These are phyloP conservation scores for Erysimum cheiri DNA, from an alignment of 441 rosid species.

Conservation along the genomic window DNA sequence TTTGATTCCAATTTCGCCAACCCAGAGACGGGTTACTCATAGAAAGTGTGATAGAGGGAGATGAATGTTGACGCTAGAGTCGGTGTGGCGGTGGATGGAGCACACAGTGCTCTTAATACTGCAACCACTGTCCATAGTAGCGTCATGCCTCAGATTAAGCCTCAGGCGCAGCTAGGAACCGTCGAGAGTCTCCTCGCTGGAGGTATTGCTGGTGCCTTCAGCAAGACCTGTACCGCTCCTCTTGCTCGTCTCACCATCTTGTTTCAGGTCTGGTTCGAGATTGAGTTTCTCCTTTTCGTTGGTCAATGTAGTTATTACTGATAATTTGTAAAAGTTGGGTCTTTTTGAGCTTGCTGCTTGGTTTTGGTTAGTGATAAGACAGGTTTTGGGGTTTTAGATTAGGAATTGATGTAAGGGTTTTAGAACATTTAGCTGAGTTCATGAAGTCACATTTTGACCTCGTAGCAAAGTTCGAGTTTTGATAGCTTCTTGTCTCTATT, in stretches of 20 bases:
- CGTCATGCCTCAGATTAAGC: slow-evolving; percentile 52
- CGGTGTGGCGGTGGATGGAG: slow-evolving; percentile 80
- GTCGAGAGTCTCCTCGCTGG: slow-evolving; percentile 75
- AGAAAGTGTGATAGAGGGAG: neutral
- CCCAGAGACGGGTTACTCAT: slow-evolving; percentile 24
- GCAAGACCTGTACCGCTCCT: slow-evolving; percentile 96
- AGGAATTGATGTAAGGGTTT: neutral
- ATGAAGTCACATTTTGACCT: slow-evolving; percentile 2
- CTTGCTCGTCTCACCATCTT: slow-evolving; percentile 89
- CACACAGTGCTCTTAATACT: slow-evolving; percentile 65
- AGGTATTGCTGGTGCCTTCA: slow-evolving; percentile 88
- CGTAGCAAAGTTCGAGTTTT: slow-evolving; percentile 8
- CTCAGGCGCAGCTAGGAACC: slow-evolving; percentile 60
- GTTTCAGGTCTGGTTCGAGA: slow-evolving; percentile 66
- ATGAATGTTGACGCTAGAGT: slow-evolving; percentile 78
- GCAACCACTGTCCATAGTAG: slow-evolving; percentile 48
- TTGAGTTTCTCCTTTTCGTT: neutral
- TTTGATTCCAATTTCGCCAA: slow-evolving; percentile 3
- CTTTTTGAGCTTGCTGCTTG: slow-evolving; percentile 11
- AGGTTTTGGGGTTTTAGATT: neutral
- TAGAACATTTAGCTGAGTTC: neutral
- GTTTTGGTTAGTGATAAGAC: slow-evolving; percentile 11
- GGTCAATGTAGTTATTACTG: neutral
- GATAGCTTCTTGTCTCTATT: slow-evolving; percentile 1
- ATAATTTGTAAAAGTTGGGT: slow-evolving; percentile 3